Conservation (phyloP, 345 rosid species). For the Isatis tinctoria region DNA sequence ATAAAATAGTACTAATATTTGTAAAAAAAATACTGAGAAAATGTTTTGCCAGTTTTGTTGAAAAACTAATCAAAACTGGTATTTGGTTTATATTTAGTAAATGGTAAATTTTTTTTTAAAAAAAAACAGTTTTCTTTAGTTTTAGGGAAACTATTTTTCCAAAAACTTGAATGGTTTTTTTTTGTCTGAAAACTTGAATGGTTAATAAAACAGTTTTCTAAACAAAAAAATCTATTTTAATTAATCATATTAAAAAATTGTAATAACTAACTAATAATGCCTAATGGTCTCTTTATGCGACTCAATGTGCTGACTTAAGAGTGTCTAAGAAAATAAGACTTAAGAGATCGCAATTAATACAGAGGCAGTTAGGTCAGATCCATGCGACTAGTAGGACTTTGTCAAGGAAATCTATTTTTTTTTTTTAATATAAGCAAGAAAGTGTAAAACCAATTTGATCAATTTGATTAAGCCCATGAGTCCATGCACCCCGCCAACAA, state of each 20-base stretch:
- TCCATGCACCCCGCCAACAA: background rate
- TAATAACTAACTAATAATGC: background rate
- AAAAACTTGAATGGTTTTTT: no score
- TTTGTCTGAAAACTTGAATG: no score
- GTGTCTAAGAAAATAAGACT: background rate
- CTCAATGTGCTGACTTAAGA: slow-evolving; percentile 25
- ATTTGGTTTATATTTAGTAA: no score
- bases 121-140: no score
- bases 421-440: background rate
- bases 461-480: slow-evolving; percentile 14
- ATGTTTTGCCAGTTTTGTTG: no score
- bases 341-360: background rate
- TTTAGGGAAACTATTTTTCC: no score
- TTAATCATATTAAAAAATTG: background rate
- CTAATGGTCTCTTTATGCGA: slow-evolving; percentile 10
- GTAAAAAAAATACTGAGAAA: no score
- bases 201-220: no score
- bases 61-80: no score
- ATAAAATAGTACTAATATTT: no score
- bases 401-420: background rate
- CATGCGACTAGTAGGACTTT: slow-evolving; percentile 1
- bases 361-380: slow-evolving; percentile 29
- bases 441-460: slow-evolving; percentile 24
- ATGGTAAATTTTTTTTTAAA: no score
- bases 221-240: no score